These are phyloP conservation scores for Nigrospora osmanthi DNA, from an alignment of 2,329 filamentous ascomycete genomes.

Conservation along the genomic window DNA sequence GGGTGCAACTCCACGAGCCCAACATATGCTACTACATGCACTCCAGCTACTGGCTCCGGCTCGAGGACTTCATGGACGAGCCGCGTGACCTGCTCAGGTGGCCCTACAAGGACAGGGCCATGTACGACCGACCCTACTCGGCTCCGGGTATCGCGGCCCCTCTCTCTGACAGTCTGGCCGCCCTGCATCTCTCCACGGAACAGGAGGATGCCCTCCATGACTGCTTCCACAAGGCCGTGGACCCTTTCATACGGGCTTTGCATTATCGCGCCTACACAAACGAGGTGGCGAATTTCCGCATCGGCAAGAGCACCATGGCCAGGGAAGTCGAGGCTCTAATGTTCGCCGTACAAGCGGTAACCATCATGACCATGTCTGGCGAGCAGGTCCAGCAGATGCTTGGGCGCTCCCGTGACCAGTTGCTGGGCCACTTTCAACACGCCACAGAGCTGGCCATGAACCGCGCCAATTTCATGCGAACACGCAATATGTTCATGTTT, in stretches of 20 bases:
- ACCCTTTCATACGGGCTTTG: not conserved
- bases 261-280: slow-evolving; percentile 1
- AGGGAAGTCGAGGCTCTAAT: slow-evolving; percentile 1
- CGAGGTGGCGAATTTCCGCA: slow-evolving; percentile 1
- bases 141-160: not conserved
- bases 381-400: not conserved
- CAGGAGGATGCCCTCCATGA: slow-evolving; percentile 1
- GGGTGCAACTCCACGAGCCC: not conserved
- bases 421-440: slow-evolving; percentile 1
- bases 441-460: slow-evolving; percentile 1
- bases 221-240: not conserved
- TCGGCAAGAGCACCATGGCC: slow-evolving; percentile 2
- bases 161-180: not conserved
- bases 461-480: slow-evolving; percentile 1
- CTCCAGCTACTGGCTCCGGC: slow-evolving; percentile 1
- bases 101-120: slow-evolving; percentile 1
- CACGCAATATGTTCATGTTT: slow-evolving; percentile 1
- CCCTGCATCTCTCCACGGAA: slow-evolving; percentile 1
- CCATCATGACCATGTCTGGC: not conserved
- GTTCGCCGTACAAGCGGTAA: slow-evolving; percentile 1
- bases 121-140: not conserved
- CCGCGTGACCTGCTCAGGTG: slow-evolving; percentile 1
- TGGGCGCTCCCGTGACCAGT: not conserved
- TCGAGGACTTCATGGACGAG: slow-evolving; percentile 1
- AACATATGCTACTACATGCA: slow-evolving; percentile 3